Evolutionary conservation across 1,284 basidiomycete species (phyloP).

Genomic region (Heliocybe sulcata): DNA sequence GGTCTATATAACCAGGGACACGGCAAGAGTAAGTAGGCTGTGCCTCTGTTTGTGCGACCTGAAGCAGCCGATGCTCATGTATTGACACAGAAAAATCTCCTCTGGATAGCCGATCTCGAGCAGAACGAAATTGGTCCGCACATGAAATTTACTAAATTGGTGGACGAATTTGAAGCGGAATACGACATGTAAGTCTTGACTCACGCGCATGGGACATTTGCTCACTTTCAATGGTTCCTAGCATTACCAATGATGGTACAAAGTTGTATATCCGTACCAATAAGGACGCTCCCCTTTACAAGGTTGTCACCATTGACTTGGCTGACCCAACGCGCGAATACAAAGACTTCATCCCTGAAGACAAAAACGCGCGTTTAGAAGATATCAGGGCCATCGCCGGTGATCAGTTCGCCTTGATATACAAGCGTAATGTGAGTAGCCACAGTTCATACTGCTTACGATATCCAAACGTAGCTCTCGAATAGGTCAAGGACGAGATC

Average conservation of each 20-base stretch:
- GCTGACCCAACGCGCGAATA: constrained; percentile 40
- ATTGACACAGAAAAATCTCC: constrained; percentile 51
- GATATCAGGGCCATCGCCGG: constrained; percentile 45
- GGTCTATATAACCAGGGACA: constrained; percentile 52
- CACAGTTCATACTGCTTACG: neutral
- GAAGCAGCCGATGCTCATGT: neutral
- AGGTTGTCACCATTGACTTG: constrained; percentile 62
- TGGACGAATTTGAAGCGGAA: constrained; percentile 56
- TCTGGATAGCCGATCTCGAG: constrained; percentile 67
- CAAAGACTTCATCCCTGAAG: constrained; percentile 68
- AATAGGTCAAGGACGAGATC: constrained; percentile 75
- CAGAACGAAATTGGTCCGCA: constrained; percentile 50
- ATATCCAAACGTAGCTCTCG: neutral
- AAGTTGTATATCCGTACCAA: constrained; percentile 64
- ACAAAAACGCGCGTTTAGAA: constrained; percentile 54
- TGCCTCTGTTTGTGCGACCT: neutral
- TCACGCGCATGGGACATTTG: constrained; percentile 1
- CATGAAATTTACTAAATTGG: constrained; percentile 65
- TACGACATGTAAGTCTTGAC: constrained; percentile 46
- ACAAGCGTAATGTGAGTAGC: constrained; percentile 64
- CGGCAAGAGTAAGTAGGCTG: constrained; percentile 41
- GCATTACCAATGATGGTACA: constrained; percentile 63
- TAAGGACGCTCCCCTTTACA: constrained; percentile 57
- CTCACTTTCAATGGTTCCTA: constrained; percentile 18
- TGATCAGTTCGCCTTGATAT: constrained; percentile 57